Base-by-base conservation (phyloP, 345 rosid genomes). In the Pseudoturritis turrita region DNA sequence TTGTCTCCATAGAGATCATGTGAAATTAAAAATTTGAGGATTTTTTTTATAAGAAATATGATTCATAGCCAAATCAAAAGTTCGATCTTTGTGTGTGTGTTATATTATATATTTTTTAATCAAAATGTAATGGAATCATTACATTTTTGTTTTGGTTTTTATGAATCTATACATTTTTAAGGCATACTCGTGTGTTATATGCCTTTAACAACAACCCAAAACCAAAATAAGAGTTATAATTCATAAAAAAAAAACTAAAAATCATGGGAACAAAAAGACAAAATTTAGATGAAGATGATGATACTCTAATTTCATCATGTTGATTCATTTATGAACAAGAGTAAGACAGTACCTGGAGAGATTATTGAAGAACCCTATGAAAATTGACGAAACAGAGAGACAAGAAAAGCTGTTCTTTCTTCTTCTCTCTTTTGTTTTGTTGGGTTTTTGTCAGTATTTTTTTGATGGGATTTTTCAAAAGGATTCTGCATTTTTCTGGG, bases 401-500 rank as follows among this genome's bases (percentile, higher is more conserved):
- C 68, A 31, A 67, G 4, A 41, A 39, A 36, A 19, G 31, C 53
- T 47, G 43, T 41, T n/a, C 9, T 15, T 37, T 49, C 36, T 14
- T 57, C 26, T 74, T 65, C 15, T 59, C 15, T 58, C 56, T 67
- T 73, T 74, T 37, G 6, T 18, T 14, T 25, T 25, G 51, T 50
- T 35, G 6, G 35, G 49, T 17, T 13, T 31, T 25, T 73, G 68
- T 55, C 46, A 33, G 56, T 65, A 53, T 73, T 52, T 33, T 46
- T 56, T 7, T 37, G 39, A 66, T 58, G 53, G 56, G 40, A 33
- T 7, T 33, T 52, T 74, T 52, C 56, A 67, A 4, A 74, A 74
- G 36, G 45, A 57, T 52, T 68, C 57, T 68, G 69, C 63, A 75
- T 23, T 18, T 75, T 39, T 62, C 63, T 61, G 70, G 22, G 65